phyloP scores from a whole-genome alignment of 2,329 filamentous ascomycete genomes.

The Cercospora sojina region DNA sequence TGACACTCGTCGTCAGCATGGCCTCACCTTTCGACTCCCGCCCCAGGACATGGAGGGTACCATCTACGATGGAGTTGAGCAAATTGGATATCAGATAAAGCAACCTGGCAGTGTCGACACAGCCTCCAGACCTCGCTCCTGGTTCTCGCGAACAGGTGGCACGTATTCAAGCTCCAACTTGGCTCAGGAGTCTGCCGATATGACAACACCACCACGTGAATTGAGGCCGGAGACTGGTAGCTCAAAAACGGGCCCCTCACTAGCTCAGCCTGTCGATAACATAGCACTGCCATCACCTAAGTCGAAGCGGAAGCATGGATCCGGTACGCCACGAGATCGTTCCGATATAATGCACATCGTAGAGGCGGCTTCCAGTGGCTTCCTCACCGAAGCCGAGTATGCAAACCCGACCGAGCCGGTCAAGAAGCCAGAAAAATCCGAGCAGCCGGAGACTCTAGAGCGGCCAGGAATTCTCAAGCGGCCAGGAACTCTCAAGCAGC shows the following conservation, averaged over 20 bases:
- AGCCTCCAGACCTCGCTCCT: neutral
- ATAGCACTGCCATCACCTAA: neutral
- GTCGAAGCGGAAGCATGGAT: neutral
- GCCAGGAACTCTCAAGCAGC: neutral
- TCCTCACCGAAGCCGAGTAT: neutral
- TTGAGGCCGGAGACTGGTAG: neutral
- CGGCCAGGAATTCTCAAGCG: neutral
- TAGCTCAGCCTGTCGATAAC: neutral
- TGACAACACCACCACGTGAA: neutral
- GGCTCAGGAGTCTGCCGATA: neutral
- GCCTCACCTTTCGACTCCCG: neutral
- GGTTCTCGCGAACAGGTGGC: neutral
- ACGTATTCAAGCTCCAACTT: neutral
- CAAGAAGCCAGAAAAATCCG: neutral
- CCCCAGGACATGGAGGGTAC: neutral
- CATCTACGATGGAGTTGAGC: neutral
- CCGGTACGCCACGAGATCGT: neutral
- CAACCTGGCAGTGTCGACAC: neutral
- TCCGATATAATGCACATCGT: neutral
- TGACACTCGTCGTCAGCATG: neutral
- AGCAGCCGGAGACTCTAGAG: neutral
- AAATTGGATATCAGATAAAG: neutral
- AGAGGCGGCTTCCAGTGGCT: neutral
- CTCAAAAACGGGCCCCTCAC: neutral
- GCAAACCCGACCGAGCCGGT: neutral